Base-by-base conservation (phyloP, 176 grass and related monocot genomes). In the Phragmites australis region DNA sequence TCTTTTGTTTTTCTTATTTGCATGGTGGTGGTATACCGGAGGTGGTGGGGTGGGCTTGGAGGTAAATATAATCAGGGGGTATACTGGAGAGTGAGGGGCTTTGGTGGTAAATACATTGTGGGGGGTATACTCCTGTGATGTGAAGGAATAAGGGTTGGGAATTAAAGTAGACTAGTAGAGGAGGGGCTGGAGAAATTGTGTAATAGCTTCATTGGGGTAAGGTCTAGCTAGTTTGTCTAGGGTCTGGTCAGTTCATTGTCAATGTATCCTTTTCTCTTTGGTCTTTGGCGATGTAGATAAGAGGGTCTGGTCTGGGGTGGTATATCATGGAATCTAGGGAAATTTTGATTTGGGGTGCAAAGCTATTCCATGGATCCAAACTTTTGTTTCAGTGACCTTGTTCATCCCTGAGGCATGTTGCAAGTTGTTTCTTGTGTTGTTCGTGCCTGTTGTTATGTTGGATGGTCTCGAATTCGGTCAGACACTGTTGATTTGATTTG, bases 71-170 rank as follows among this genome's bases (percentile, higher is more conserved):
- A 49, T 77, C 16, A 12, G 45, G 45, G 60, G 62, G 54, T 88
- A 88, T 91, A 94, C 68, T 74, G 81, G 74, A 74, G 83, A 58
- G 78, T 30, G 54, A 54, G 46, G 39, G 27, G 65, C 65, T 79
- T 64, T 17, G 53, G 87, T 77, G 82, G 87, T 89, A 89, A 77
- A 85, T 89, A 89, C 82, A 81, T 85, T 85, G 71, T 89, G 84
- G 82, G 88, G 81, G 88, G 73, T 89, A 84, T 93, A 93, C 84
- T 93, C 90, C 80, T 87, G 71, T 87, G 77, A 68, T 77, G 91
- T 86, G 77, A 85, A 76, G 88, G 85, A 90, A 90, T 90, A 93
- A n/a, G n/a, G 34, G 2, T 37, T 37, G 34, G 34, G 34, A 37
- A 37, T 2, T 37, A 37, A 37, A 90, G 78, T 78, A 65, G 59